A percentile compares a stretch with the other conserved stretches of the same genome.
Evolutionary conservation across 2,329 filamentous ascomycete species (phyloP).

Genomic region (Ceratocystis papillata): DNA sequence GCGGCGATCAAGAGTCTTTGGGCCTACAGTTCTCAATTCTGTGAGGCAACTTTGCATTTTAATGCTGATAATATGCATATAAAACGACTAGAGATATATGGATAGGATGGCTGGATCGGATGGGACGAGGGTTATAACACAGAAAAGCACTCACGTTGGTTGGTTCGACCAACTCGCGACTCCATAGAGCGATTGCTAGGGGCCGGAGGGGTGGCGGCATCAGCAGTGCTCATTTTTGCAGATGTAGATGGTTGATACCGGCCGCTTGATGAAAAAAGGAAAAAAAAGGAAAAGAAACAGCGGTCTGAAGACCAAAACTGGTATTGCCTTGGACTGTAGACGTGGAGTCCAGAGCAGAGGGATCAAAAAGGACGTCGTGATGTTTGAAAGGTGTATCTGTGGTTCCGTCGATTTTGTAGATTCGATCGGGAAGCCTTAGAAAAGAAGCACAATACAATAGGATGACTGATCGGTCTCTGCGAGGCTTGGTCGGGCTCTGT

Average conservation of each 20-base stretch:
- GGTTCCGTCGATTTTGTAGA: neutral
- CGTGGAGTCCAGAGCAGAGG: conserved; percentile 22
- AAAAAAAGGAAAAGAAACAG: conserved; percentile 9
- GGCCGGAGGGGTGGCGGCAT: conserved; percentile 21
- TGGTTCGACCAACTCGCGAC: conserved; percentile 64
- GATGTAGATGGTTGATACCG: neutral
- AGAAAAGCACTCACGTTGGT: conserved; percentile 58
- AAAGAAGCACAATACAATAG: conserved; percentile 3
- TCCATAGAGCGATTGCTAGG: conserved; percentile 49
- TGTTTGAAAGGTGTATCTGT: conserved; percentile 11
- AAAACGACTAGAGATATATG: neutral
- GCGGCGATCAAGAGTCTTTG: neutral
- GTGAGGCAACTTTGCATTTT: neutral
- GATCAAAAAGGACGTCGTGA: conserved; percentile 21
- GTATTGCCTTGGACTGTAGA: conserved; percentile 1
- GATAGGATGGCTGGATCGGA: neutral
- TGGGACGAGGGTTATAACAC: neutral
- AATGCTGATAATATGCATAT: neutral
- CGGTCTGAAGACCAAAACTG: conserved; percentile 15
- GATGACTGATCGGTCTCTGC: neutral
- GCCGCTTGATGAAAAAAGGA: neutral
- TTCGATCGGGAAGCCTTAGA: neutral
- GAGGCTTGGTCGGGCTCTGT: neutral
- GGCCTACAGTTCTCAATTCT: neutral
- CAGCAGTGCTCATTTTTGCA: conserved; percentile 20